Percentiles rank a stretch among this genome's conserved stretches.
phyloP scores from a whole-genome alignment of 352 stramenopile genomes.

The Globisporangium heterothallicum region DNA sequence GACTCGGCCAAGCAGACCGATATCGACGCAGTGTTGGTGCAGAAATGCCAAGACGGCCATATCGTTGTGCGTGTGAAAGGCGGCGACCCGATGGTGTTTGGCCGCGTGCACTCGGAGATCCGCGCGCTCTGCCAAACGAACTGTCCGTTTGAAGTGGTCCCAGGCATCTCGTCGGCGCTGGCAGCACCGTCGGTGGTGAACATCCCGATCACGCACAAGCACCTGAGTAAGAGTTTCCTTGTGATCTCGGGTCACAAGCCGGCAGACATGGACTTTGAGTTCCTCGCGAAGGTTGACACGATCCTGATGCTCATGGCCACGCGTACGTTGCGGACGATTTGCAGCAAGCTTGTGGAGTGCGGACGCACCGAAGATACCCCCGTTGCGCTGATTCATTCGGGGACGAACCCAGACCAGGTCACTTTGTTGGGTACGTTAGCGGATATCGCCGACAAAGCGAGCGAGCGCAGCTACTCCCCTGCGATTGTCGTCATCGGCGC shows the following conservation, averaged over 20 bases:
- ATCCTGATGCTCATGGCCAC: conserved; percentile 88
- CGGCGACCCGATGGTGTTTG: conserved; percentile 71
- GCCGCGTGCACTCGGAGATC: conserved; percentile 69
- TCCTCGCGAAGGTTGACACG: conserved; percentile 91
- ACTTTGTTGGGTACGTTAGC: conserved; percentile 43
- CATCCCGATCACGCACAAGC: conserved; percentile 67
- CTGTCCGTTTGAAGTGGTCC: conserved; percentile 59
- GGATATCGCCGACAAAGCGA: conserved; percentile 41
- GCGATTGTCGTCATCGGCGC: conserved; percentile 63
- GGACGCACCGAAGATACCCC: conserved; percentile 35
- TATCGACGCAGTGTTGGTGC: conserved; percentile 58
- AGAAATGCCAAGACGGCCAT: conserved; percentile 39
- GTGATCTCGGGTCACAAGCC: conserved; percentile 66
- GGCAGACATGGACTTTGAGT: conserved; percentile 74
- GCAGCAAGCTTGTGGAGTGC: conserved; percentile 31
- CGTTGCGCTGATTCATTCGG: conserved; percentile 56
- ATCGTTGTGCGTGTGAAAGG: conserved; percentile 67
- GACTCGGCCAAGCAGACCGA: conserved; percentile 63
- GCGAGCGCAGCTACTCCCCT: conserved; percentile 57
- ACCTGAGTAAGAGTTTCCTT: conserved; percentile 54
- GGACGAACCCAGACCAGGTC: conserved; percentile 51
- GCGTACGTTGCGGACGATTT: conserved; percentile 55
- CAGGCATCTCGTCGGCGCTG: conserved; percentile 61
- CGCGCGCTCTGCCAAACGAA: conserved; percentile 34
- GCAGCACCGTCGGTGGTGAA: conserved; percentile 55